These are phyloP conservation scores for Camellia lanceoleosa DNA, from an alignment of 148 eudicot genomes.

Conservation along the genomic window DNA sequence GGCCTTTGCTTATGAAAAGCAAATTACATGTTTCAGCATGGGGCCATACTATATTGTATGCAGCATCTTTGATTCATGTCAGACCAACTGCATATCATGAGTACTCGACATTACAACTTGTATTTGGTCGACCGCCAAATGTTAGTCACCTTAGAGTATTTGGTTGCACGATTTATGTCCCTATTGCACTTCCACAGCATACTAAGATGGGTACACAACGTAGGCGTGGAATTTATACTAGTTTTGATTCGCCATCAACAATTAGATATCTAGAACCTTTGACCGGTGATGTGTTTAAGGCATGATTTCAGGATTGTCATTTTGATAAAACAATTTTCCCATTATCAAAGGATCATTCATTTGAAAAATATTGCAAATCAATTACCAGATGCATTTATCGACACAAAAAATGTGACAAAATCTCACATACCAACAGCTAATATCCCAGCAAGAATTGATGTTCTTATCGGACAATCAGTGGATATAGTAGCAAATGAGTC, in stretches of 20 bases:
- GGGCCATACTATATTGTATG: constrained; percentile 9
- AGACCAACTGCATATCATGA: neutral
- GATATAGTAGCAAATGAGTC: neutral
- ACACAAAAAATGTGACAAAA: neutral
- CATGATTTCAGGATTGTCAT: neutral
- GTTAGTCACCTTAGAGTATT: neutral
- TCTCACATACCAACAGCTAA: neutral
- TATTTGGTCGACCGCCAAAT: neutral
- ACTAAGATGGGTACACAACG: neutral
- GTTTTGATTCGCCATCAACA: neutral
- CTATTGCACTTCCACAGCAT: neutral
- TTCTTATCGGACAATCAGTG: neutral
- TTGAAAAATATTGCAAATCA: too few species aligned
- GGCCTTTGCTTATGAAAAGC: neutral
- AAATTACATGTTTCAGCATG: neutral
- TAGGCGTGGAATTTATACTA: neutral
- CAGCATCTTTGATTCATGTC: neutral
- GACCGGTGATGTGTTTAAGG: neutral
- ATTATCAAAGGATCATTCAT: neutral
- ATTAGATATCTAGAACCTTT: neutral
- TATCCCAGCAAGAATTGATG: neutral
- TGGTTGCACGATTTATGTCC: neutral
- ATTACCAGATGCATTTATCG: neutral
- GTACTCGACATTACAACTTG: neutral
- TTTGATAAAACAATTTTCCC: constrained; percentile 1